Percentiles rank a stretch among this genome's conserved stretches.
Evolutionary conservation across 257 asterid species (phyloP).

Genomic region (Solanum boliviense): DNA sequence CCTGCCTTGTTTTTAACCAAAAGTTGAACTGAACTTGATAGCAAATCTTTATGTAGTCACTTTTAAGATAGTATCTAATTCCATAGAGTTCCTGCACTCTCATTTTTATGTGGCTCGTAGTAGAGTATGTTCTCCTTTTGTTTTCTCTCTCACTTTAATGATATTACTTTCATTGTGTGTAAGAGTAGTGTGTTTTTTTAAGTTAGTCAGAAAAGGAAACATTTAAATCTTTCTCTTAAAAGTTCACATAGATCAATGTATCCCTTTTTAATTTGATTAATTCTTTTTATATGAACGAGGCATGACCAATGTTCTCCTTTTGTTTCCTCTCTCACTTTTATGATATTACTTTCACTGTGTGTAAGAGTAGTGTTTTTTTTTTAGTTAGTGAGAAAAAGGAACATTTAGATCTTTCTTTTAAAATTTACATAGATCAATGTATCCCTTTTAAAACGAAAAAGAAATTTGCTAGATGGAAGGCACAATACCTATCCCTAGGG

Average conservation of each 20-base stretch:
- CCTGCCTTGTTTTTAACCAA: neutral
- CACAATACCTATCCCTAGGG: no score
- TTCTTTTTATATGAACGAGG: neutral
- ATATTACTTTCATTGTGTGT: neutral
- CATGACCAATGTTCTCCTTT: neutral
- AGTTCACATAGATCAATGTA: neutral
- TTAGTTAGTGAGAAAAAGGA: neutral
- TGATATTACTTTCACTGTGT: neutral
- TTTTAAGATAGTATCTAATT: neutral
- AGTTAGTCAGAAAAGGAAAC: neutral
- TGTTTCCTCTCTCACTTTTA: neutral
- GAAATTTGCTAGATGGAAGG: no score
- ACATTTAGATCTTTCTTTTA: neutral
- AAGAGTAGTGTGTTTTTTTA: neutral
- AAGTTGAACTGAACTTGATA: neutral
- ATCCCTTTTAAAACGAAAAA: neutral
- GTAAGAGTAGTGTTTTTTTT: neutral
- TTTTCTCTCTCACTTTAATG: neutral
- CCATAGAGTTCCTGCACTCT: neutral
- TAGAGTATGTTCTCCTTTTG: neutral
- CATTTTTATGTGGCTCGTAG: neutral
- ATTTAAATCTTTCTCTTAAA: neutral
- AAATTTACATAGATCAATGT: neutral
- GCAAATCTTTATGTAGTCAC: neutral
- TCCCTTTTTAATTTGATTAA: neutral